Evolutionary conservation across 208 protist genomes (phyloP), one percentile per base, ranked within the genome.

Genomic region (Trypanosoma caninum): DNA sequence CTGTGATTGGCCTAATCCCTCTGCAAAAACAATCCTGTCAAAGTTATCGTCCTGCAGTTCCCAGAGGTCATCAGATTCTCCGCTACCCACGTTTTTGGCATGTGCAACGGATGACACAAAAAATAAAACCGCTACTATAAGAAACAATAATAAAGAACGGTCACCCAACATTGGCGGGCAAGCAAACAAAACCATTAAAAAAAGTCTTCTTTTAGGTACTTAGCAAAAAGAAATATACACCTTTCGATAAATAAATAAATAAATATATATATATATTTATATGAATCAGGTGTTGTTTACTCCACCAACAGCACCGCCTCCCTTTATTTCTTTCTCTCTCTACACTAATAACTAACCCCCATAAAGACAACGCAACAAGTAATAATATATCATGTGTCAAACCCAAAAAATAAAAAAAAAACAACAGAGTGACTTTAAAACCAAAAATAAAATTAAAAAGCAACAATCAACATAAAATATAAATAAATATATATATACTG

Each of bases 21-120:
- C 42, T 50, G 83, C 50, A 48, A 91, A 93, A 13, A 93, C 75
- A 52, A 77, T 68, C 33, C 63, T 63, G 42, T 95, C 78, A 57
- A 93, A 93, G 42, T 69, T 91, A 9, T 58, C 52, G 37, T 80
- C 73, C 37, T 40, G 64, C 5, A 93, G 62, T 5, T 55, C 56
- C 18, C 62, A 46, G 9, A 83, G 64, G n/a, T 69, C 69, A 13
- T 70, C 52, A 2, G 71, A 75, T 4, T 10, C 16, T 5, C 56
- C 52, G 14, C 34, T 25, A 4, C 13, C 33, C 34, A 59, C 31
- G 30, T 68, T 52, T 1, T 27, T 25, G 22, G 45, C 28, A 9
- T 45, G 14, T 14, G 51, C 68, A 18, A 46, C 69, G 2, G 20
- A n/a, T 28, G 25, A 45, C 11, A 33, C 18, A 16, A 41, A 28